These are phyloP conservation scores for Ceratonia siliqua DNA, from an alignment of 306 rosid species.

Conservation along the genomic window DNA sequence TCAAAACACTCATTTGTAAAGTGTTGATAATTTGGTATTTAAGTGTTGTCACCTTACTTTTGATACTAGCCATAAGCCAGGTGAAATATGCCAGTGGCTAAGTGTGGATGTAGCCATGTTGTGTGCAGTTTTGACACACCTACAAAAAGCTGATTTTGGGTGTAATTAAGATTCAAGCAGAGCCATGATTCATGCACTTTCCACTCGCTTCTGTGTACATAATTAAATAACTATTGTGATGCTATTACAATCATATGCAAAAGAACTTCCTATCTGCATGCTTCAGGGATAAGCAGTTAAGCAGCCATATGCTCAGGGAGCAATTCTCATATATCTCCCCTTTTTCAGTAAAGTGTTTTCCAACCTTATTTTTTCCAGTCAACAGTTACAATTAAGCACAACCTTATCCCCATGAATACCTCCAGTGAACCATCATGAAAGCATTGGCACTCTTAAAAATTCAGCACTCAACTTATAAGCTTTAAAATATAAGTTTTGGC, in stretches of 20 bases:
- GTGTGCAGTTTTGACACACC: neutral
- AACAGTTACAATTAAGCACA: neutral
- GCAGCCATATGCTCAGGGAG: neutral
- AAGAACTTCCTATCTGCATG: neutral
- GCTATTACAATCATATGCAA: neutral
- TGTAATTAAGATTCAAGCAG: neutral
- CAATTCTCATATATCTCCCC: neutral
- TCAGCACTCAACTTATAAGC: neutral
- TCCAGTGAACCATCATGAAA: neutral
- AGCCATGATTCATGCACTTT: neutral
- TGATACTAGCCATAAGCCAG: neutral
- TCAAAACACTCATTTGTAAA: neutral
- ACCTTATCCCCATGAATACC: neutral
- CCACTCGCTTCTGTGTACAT: neutral
- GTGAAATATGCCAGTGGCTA: neutral
- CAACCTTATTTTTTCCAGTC: neutral
- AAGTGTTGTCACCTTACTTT: neutral
- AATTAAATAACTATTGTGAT: neutral
- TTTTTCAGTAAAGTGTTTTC: too few relatives aligned
- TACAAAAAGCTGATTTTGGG: neutral
- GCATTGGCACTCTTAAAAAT: too few relatives aligned
- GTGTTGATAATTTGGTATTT: neutral
- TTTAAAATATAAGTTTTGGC: neutral
- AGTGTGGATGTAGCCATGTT: neutral
- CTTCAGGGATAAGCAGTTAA: neutral